Conservation (phyloP, 208 protist genomes). For the Wallacemonas sp. region DNA sequence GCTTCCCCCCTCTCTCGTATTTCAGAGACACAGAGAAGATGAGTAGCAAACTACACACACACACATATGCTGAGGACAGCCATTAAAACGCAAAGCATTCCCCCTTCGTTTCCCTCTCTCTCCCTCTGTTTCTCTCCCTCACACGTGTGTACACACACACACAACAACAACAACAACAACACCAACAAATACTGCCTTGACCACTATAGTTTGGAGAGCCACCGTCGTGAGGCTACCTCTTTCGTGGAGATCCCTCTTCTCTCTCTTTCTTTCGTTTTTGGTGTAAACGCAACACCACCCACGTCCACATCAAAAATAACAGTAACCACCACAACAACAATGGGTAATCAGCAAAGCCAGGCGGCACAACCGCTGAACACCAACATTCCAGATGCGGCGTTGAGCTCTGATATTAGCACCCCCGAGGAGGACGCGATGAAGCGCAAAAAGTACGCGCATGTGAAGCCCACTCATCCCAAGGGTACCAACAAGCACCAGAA, state of each 20-base stretch:
- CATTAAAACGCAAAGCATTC: no score
- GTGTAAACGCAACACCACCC: no score
- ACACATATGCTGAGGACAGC: no score
- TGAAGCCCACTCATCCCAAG: constrained; percentile 17
- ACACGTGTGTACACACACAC: no score
- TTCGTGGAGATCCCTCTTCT: no score
- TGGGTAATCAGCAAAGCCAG: constrained; percentile 10
- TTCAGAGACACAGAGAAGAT: no score
- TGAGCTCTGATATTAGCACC: constrained; percentile 35
- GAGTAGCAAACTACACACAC: no score
- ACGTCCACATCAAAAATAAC: not conserved
- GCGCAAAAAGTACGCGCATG: constrained; percentile 36
- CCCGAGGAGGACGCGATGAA: constrained; percentile 42
- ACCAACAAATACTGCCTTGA: not conserved
- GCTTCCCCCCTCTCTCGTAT: no score
- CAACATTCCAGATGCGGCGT: constrained; percentile 22
- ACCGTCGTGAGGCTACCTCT: no score
- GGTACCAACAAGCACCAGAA: constrained; percentile 24
- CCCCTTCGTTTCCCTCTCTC: constrained; percentile 3
- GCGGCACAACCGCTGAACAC: not conserved
- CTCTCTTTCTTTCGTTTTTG: no score
- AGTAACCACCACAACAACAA: constrained; percentile 10
- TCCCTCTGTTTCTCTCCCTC: not conserved
- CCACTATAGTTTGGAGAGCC: no score
- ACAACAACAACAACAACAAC: constrained; percentile 15